Evolutionary conservation across 225 moss, liverwort and hornwort genomes (phyloP).

Genomic region (Antitrichia curtipendula): DNA sequence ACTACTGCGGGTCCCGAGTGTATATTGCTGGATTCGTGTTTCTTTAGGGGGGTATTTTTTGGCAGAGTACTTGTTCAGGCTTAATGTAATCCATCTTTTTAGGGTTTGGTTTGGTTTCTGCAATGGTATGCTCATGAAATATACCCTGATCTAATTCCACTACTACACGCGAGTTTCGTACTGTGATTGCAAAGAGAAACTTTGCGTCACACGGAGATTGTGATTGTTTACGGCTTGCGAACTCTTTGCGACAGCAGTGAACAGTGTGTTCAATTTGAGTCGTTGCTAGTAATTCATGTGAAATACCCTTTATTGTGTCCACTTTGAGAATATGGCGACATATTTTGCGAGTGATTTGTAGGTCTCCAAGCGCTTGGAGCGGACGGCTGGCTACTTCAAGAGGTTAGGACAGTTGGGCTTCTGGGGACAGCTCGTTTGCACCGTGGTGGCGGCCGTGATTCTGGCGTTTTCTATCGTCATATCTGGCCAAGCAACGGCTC

Average conservation of each 20-base stretch:
- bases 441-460: conserved; percentile 80
- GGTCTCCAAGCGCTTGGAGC: conserved; percentile 93
- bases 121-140: background rate
- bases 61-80: background rate
- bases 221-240: background rate
- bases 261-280: background rate
- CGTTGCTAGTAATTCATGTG: background rate
- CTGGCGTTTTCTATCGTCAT: conserved; percentile 80
- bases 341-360: background rate
- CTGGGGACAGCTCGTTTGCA: conserved; percentile 88
- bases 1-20: background rate
- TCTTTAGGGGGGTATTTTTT: background rate
- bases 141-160: background rate
- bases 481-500: conserved; percentile 82
- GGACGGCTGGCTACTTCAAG: conserved; percentile 85
- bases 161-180: background rate
- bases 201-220: background rate
- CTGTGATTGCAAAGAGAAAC: background rate
- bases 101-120: background rate
- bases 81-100: background rate
- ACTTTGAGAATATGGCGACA: background rate
- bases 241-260: background rate
- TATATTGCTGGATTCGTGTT: background rate
- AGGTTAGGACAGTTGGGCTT: conserved; percentile 83
- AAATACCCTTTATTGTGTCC: background rate